Percentiles rank a stretch among this genome's conserved stretches.
Conservation (phyloP, 495 filamentous ascomycete genomes). For the Aspergillus sparsus region DNA sequence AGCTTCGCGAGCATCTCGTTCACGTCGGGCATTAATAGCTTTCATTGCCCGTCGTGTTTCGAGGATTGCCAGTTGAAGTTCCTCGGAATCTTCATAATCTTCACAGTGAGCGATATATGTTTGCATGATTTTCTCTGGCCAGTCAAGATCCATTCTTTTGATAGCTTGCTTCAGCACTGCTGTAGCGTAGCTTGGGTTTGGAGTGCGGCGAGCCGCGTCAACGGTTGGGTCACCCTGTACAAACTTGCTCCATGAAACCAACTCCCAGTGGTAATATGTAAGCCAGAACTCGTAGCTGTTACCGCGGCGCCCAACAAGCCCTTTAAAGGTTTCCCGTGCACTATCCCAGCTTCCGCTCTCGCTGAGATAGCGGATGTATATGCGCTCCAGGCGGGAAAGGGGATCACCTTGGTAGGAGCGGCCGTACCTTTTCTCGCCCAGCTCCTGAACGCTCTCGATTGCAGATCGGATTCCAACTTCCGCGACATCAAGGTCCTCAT, state of each 20-base stretch:
- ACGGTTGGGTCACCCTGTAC: constrained; percentile 49
- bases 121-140: constrained; percentile 87
- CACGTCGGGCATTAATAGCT: constrained; percentile 62
- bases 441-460: constrained; percentile 75
- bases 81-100: constrained; percentile 75
- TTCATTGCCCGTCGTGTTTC: constrained; percentile 66
- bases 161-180: constrained; percentile 74
- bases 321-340: constrained; percentile 73
- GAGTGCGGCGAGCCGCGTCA: constrained; percentile 48
- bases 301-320: constrained; percentile 64
- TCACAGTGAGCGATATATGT: constrained; percentile 82
- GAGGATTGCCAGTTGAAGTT: constrained; percentile 68
- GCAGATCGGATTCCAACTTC: constrained; percentile 86
- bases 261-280: constrained; percentile 86
- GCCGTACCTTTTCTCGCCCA: constrained; percentile 75
- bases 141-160: constrained; percentile 71
- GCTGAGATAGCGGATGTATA: constrained; percentile 85
- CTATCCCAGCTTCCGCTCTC: constrained; percentile 68
- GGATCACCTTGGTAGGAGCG: constrained; percentile 80
- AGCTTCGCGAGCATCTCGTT: constrained; percentile 62
- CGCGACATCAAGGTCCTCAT: constrained; percentile 87
- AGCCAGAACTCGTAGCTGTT: constrained; percentile 92
- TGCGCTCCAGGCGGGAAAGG: constrained; percentile 81
- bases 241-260: constrained; percentile 66
- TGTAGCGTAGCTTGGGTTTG: constrained; percentile 65